phyloP scores from a whole-genome alignment of 257 asterid species.

The Lavandula angustifolia region DNA sequence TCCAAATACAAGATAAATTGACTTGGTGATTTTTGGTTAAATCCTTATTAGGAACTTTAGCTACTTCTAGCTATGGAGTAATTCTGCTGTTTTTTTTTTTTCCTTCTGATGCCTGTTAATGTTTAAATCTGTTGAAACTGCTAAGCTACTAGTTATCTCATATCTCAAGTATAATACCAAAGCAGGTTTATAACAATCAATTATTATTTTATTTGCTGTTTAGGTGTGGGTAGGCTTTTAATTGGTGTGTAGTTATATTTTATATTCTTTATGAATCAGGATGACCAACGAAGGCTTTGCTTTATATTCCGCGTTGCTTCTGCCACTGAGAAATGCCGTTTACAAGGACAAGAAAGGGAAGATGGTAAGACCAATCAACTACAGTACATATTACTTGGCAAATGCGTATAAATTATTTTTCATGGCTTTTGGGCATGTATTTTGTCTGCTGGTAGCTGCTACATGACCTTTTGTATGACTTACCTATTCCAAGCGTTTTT shows the following conservation, averaged over 20 bases:
- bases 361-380: constrained; percentile 46
- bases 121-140: not conserved
- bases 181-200: not conserved
- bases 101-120: not conserved
- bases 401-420: not conserved
- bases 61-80: too few species aligned
- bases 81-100: too few species aligned
- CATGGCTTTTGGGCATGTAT: not conserved
- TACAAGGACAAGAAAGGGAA: constrained; percentile 73
- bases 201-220: not conserved
- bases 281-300: constrained; percentile 68
- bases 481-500: not conserved
- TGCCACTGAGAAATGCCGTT: constrained; percentile 58
- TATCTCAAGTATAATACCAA: not conserved
- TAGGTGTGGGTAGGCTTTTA: constrained; percentile 16
- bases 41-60: too few species aligned
- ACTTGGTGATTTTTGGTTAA: too few species aligned
- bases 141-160: not conserved
- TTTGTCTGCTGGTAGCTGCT: not conserved
- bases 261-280: constrained; percentile 38
- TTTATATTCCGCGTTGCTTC: constrained; percentile 77
- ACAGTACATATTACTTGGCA: constrained; percentile 6
- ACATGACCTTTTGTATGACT: not conserved
- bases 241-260: not conserved
- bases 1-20: too few species aligned